Base-by-base conservation (phyloP, 768 basidiomycete species). In the Zangia roseola region DNA sequence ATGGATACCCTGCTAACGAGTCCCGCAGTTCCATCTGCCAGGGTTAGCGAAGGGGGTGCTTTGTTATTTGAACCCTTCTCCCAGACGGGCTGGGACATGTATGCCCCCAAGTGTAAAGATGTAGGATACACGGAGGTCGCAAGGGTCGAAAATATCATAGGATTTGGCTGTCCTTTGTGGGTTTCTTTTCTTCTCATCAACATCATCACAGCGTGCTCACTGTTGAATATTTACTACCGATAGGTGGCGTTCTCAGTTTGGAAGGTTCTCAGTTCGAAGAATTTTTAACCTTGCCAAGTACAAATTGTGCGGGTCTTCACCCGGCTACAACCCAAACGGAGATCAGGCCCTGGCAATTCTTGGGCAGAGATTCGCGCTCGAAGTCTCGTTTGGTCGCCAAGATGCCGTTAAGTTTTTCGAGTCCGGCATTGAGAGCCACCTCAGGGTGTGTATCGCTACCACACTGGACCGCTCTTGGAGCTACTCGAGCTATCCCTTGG, bases 311-410 rank as follows among this genome's bases (percentile, higher is more conserved):
- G 26, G 40, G 14, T 16, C 16, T 9, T 30, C 13, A 16, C 13
- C 12, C 6, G 2, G 10, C 9, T 47, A 5, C 39, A 47, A 33
- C 36, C n/a, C 23, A 45, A 20, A 42, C 42, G 8, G n/a, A n/a
- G n/a, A n/a, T n/a, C n/a, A n/a, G n/a, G n/a, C n/a, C n/a, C 40
- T 57, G 12, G 45, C 49, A 5, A 31, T 57, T 0, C 49, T 57
- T 4, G 38, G 33, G 7, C 55, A 54, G 30, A 37, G 52, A 54
- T 54, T 51, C 10, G 38, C 16, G 10, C 34, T 51, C 1, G 43
- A 48, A 2, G n/a, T 51, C n/a, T 12, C 16, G 6, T 45, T 50
- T 17, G 38, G 48, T 14, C 38, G 45, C 14, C 26, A 19, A 0
- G 24, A 50, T 9, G 30, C 45, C 8, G 26, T 41, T 6, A 5